A percentile compares a stretch with the other conserved stretches of the same genome.
Conservation (phyloP, 768 basidiomycete species). For the Lactarius psammicola region DNA sequence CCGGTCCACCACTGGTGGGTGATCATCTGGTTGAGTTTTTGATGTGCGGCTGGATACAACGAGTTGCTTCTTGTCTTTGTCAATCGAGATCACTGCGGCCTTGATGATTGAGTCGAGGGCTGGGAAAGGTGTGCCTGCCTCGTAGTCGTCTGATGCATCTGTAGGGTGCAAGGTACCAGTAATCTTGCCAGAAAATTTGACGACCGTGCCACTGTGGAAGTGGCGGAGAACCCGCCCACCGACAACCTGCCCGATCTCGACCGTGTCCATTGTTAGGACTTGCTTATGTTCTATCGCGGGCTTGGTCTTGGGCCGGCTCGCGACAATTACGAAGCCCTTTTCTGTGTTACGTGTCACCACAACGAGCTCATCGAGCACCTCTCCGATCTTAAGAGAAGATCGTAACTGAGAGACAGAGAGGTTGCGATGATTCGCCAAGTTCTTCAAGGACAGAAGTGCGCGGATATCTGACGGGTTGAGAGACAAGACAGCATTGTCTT, state of each 20-base stretch:
- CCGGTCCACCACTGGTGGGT: constrained; percentile 55
- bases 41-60: constrained; percentile 82
- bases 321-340: constrained; percentile 83
- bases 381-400: constrained; percentile 60
- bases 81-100: constrained; percentile 67
- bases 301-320: constrained; percentile 63
- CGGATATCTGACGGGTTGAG: constrained; percentile 67
- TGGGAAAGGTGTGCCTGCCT: constrained; percentile 54
- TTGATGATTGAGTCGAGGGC: constrained; percentile 64
- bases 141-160: constrained; percentile 80
- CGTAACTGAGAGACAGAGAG: constrained; percentile 66
- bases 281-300: constrained; percentile 47
- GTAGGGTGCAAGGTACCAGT: constrained; percentile 79
- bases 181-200: constrained; percentile 73
- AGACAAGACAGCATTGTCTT: constrained; percentile 74
- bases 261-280: constrained; percentile 59
- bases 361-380: constrained; percentile 70
- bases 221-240: constrained; percentile 79
- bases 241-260: constrained; percentile 71
- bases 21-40: constrained; percentile 53
- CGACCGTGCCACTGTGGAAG: constrained; percentile 63
- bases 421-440: constrained; percentile 76
- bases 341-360: constrained; percentile 89
- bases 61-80: constrained; percentile 63
- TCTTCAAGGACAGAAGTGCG: constrained; percentile 84